These are phyloP conservation scores for Camelina hispida DNA, from an alignment of 345 rosid genomes.

Conservation along the genomic window DNA sequence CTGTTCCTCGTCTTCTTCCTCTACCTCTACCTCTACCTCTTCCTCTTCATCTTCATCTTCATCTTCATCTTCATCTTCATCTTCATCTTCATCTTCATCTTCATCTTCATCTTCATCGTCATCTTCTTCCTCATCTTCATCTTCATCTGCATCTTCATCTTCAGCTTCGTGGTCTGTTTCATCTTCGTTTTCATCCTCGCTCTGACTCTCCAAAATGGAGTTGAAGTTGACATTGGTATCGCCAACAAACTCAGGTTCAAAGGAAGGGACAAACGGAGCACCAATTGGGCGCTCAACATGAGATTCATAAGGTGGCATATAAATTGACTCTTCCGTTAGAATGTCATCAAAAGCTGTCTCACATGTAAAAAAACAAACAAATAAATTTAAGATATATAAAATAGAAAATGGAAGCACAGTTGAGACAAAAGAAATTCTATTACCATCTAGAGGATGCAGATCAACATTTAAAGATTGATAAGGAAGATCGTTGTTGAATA, in stretches of 20 bases:
- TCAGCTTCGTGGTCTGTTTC: neutral
- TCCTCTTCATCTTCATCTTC: no score
- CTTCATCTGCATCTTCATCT: neutral
- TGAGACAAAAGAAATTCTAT: neutral
- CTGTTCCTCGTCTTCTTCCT: neutral
- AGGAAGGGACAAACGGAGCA: constrained; percentile 7
- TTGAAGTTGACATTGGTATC: neutral
- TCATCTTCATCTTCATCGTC: neutral
- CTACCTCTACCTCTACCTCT: no score
- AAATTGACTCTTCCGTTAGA: constrained; percentile 15
- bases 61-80: neutral
- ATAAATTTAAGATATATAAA: neutral
- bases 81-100: neutral
- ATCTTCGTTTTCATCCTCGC: neutral
- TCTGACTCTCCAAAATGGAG: neutral
- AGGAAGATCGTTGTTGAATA: neutral
- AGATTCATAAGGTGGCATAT: constrained; percentile 30
- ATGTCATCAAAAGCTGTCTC: neutral
- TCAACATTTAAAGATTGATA: neutral
- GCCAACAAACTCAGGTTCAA: neutral
- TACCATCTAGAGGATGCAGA: constrained; percentile 25
- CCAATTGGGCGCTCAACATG: constrained; percentile 24
- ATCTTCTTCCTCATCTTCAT: neutral
- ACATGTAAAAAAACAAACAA: neutral
- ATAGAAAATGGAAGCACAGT: neutral